A percentile compares a stretch with the other conserved stretches of the same genome.
Evolutionary conservation across 768 basidiomycete species (phyloP).

Genomic region (Crucibulum laeve): DNA sequence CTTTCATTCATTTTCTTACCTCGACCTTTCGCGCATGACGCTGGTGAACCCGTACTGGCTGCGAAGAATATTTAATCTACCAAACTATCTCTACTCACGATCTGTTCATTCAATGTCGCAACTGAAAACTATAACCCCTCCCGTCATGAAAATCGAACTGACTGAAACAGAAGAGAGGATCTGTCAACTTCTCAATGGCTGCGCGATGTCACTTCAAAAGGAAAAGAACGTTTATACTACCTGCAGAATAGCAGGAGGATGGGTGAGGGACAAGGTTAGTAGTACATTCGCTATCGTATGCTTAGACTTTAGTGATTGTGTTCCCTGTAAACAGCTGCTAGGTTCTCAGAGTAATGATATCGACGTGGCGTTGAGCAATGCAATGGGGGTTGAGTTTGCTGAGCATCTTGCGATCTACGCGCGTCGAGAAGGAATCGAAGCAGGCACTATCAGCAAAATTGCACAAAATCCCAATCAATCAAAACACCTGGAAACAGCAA

Average conservation of each 20-base stretch:
- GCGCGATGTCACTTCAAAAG: conserved; percentile 50
- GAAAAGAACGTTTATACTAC: conserved; percentile 51
- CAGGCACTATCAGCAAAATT: conserved; percentile 72
- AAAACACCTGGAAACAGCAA: conserved; percentile 96
- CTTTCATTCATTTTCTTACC: too few relatives aligned
- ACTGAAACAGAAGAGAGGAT: conserved; percentile 66
- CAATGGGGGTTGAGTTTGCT: conserved; percentile 91
- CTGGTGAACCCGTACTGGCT: too few relatives aligned
- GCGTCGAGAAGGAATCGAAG: conserved; percentile 41
- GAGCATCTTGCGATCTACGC: conserved; percentile 67
- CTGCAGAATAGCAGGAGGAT: conserved; percentile 94
- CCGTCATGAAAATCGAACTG: conserved; percentile 43
- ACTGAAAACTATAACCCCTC: not conserved
- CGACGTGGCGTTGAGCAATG: conserved; percentile 83
- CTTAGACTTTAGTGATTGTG: conserved; percentile 3
- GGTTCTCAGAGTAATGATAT: conserved; percentile 84
- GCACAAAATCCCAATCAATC: conserved; percentile 95
- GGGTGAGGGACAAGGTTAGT: conserved; percentile 95
- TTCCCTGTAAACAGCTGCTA: conserved; percentile 54
- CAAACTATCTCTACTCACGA: not conserved
- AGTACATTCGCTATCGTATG: not conserved
- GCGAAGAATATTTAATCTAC: not conserved
- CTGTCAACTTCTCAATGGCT: conserved; percentile 78
- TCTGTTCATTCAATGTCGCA: not conserved
- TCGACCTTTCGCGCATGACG: too few relatives aligned